Conservation (phyloP, 208 protist species). For the Crithidia fasciculata region DNA sequence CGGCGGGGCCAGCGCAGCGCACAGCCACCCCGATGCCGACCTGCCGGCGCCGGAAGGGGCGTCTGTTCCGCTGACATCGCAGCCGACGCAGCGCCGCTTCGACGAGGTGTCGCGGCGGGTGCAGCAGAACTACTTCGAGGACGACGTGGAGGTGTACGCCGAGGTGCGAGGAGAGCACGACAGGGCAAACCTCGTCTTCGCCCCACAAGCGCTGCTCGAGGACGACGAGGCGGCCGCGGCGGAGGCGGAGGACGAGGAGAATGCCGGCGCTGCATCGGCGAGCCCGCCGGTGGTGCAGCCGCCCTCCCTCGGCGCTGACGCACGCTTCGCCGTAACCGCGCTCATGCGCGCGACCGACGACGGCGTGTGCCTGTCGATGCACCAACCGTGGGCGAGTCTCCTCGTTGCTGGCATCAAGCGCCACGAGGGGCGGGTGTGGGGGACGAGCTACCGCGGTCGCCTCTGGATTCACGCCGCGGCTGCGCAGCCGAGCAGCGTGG, state of each 20-base stretch:
- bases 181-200: constrained; percentile 36
- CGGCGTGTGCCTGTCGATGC: constrained; percentile 91
- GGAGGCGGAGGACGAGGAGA: constrained; percentile 17
- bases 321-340: constrained; percentile 51
- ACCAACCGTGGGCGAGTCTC: constrained; percentile 93
- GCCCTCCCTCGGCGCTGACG: constrained; percentile 5
- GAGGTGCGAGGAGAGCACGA: constrained; percentile 35
- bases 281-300: constrained; percentile 14
- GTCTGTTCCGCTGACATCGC: constrained; percentile 20
- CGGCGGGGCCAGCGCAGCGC: constrained; percentile 1
- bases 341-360: constrained; percentile 79
- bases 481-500: constrained; percentile 66
- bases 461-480: constrained; percentile 93
- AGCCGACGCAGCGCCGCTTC: constrained; percentile 28
- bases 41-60: constrained; percentile 15
- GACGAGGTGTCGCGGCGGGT: constrained; percentile 81
- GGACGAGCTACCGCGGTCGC: constrained; percentile 81
- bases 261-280: neutral
- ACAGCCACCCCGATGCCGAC: constrained; percentile 5
- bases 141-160: constrained; percentile 69
- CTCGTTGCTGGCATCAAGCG: constrained; percentile 92
- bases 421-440: constrained; percentile 91
- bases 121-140: constrained; percentile 88
- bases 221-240: constrained; percentile 21
- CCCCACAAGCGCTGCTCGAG: constrained; percentile 29